Evolutionary conservation across 495 filamentous ascomycete genomes (phyloP).

Genomic region (Penicillium tannophilum): DNA sequence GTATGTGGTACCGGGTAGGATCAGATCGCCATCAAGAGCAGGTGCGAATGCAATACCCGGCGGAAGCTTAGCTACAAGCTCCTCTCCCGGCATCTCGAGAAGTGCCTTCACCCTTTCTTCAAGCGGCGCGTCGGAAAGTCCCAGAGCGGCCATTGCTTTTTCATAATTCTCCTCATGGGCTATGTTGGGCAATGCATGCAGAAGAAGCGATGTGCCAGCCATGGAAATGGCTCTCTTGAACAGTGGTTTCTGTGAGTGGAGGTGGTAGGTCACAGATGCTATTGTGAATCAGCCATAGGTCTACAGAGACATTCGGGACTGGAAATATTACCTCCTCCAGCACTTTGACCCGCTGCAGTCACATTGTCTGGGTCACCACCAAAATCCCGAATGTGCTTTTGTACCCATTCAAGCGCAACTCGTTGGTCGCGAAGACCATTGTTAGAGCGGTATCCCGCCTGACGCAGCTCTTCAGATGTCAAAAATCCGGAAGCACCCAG

Average conservation of each 20-base stretch:
- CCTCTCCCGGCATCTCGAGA: constrained; percentile 31
- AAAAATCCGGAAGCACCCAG: neutral
- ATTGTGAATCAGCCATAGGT: constrained; percentile 6
- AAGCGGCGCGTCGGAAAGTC: constrained; percentile 27
- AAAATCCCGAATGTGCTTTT: constrained; percentile 49
- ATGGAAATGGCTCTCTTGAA: constrained; percentile 44
- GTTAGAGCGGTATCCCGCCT: constrained; percentile 2
- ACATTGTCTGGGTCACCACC: constrained; percentile 70
- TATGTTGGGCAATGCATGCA: constrained; percentile 30
- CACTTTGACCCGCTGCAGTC: constrained; percentile 65
- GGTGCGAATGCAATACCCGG: constrained; percentile 23
- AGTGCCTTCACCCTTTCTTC: constrained; percentile 38
- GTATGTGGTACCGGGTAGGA: constrained; percentile 29
- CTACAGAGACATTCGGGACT: neutral
- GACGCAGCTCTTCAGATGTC: constrained; percentile 5
- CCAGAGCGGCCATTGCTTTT: constrained; percentile 36
- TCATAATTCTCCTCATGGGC: constrained; percentile 42
- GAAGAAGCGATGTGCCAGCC: constrained; percentile 40
- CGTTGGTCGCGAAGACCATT: constrained; percentile 7
- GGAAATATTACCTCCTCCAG: constrained; percentile 52
- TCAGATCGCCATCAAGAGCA: constrained; percentile 41
- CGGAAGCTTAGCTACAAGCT: constrained; percentile 36
- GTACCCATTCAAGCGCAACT: constrained; percentile 37
- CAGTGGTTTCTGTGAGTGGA: constrained; percentile 38
- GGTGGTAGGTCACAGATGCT: constrained; percentile 41